A percentile compares a stretch with the other conserved stretches of the same genome.
Conservation (phyloP, 345 rosid genomes). For the Eucalyptus albens region DNA sequence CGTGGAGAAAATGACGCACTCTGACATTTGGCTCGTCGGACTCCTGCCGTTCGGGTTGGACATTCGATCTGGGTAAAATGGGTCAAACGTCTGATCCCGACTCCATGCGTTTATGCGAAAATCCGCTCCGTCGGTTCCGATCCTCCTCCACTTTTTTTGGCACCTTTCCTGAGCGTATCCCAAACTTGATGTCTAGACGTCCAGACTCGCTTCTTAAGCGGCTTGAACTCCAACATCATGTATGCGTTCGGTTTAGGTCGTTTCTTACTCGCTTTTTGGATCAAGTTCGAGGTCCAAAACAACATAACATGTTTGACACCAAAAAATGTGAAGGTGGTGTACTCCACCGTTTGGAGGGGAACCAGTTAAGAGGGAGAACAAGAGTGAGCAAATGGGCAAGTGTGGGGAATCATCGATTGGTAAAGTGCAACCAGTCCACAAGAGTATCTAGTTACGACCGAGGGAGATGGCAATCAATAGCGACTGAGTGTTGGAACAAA, state of each 20-base stretch:
- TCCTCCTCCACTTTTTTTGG: not conserved
- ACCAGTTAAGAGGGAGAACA: not conserved
- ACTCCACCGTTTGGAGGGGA: not conserved
- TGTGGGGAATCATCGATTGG: fast-evolving
- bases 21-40: fast-evolving
- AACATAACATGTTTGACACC: not conserved
- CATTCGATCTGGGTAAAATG: not conserved
- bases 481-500: not conserved
- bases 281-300: not conserved
- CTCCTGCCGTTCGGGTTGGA: not conserved
- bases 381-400: not conserved
- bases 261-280: not conserved
- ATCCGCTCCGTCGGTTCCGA: not conserved
- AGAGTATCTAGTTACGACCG: fast-evolving
- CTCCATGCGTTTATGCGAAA: not conserved
- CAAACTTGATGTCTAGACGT: not conserved
- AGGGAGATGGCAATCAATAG: not conserved
- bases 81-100: not conserved
- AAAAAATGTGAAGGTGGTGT: not conserved
- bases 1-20: not conserved
- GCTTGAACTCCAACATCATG: not conserved
- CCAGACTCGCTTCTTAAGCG: not conserved
- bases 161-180: not conserved
- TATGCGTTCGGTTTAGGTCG: fast-evolving
- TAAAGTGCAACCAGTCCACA: not conserved